These are phyloP conservation scores for Cynanchum wilfordii DNA, from an alignment of 257 asterid genomes.

Conservation along the genomic window DNA sequence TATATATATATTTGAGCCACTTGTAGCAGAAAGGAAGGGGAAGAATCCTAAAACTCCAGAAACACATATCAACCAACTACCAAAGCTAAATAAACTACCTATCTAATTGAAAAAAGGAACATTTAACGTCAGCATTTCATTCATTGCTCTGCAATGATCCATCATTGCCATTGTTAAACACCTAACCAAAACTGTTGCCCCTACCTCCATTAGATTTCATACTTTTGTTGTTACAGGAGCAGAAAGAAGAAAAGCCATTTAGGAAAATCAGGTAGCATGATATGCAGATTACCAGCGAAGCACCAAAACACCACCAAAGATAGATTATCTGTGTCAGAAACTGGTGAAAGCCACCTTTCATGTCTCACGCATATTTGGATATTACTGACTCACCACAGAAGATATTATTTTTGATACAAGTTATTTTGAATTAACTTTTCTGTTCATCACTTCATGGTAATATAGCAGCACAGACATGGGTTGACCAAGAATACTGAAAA, in stretches of 20 bases:
- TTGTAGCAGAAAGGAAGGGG: not conserved
- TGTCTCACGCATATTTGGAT: not conserved
- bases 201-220: not conserved
- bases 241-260: not conserved
- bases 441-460: constrained; percentile 92
- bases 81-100: not conserved
- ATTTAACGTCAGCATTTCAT: not conserved
- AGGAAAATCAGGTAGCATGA: constrained; percentile 1
- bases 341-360: not conserved
- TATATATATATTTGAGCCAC: not conserved
- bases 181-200: not conserved
- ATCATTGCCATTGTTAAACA: not conserved
- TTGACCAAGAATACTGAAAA: constrained; percentile 84
- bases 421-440: constrained; percentile 29
- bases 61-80: not conserved
- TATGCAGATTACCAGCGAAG: not conserved
- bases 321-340: not conserved
- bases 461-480: constrained; percentile 86
- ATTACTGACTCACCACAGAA: not conserved
- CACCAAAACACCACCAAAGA: not conserved
- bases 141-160: not conserved
- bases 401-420: not conserved
- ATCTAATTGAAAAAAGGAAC: not conserved
- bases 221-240: not conserved
- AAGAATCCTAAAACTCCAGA: not conserved